These are phyloP conservation scores for Thermoascus crustaceus DNA, from an alignment of 2,329 filamentous ascomycete species.

Conservation along the genomic window DNA sequence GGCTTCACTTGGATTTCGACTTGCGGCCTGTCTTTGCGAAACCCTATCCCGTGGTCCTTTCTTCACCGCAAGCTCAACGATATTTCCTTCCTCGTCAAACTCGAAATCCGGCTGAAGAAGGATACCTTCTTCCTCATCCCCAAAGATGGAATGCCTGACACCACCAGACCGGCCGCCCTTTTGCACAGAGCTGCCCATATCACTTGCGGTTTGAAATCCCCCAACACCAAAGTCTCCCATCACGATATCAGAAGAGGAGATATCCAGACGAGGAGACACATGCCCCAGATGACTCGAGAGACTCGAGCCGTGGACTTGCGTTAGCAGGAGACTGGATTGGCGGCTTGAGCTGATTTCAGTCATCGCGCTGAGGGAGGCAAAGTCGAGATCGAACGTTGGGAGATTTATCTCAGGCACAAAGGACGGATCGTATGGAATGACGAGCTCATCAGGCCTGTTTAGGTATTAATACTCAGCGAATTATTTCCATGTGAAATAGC, in stretches of 20 bases:
- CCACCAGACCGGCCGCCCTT: constrained; percentile 24
- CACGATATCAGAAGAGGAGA: constrained; percentile 44
- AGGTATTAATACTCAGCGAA: neutral
- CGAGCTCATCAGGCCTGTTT: constrained; percentile 62
- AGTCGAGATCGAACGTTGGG: constrained; percentile 50
- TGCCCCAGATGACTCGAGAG: constrained; percentile 19
- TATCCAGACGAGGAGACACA: constrained; percentile 32
- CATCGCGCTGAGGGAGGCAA: constrained; percentile 37
- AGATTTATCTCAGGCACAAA: constrained; percentile 63
- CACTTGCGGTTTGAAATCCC: constrained; percentile 35
- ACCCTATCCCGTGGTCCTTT: constrained; percentile 7
- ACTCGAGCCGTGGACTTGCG: constrained; percentile 25
- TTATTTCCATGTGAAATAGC: neutral
- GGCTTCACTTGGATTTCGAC: constrained; percentile 22
- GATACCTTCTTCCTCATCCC: constrained; percentile 37
- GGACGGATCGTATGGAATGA: constrained; percentile 71
- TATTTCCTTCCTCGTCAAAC: constrained; percentile 54
- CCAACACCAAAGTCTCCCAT: constrained; percentile 29
- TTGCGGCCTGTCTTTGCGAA: constrained; percentile 10
- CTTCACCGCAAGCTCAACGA: constrained; percentile 39
- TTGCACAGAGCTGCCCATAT: constrained; percentile 30
- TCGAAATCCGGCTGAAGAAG: constrained; percentile 50
- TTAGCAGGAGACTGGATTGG: constrained; percentile 24
- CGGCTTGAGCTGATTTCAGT: constrained; percentile 24
- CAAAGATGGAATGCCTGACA: constrained; percentile 14